Evolutionary conservation across 257 asterid genomes (phyloP), one percentile per base, ranked within the genome.

Genomic region (Jacaranda copaia): DNA sequence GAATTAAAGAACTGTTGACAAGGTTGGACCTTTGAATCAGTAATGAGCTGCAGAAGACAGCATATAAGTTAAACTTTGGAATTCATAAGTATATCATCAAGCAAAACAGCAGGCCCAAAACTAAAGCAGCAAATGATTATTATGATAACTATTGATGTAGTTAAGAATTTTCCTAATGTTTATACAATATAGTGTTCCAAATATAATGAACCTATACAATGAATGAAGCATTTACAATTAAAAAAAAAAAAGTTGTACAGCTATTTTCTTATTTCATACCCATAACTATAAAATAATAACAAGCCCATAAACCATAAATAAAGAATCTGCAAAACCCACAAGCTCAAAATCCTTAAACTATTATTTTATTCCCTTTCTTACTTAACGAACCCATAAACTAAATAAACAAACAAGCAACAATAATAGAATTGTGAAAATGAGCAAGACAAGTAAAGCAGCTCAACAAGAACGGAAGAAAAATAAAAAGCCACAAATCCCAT

Each of bases 1-100:
- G 40, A n/a, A 59, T 9, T 20, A 11, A 59, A 8, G 40, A 25
- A 35, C 42, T 5, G 7, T 3, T 25, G 66, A 5, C 66, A 60
- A 60, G 18, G 1, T 64, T n/a, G 15, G 51, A 38, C 20, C 15
- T 60, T 12, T 60, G 42, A 18, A 25, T 25, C 66, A 16, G 5
- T 16, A 39, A 25, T 25, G 36, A 64, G 70, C 70, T 39, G 70
- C 70, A 64, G 32, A 64, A 38, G 14, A 64, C 12, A 35, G 13
- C 19, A 63, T 35, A 3, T 55, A 15, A 39, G 48, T 63, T 63
- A 36, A 25, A 61, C 11, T 61, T 35, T 62, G 16, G 68, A 38
- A 38, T 8, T 36, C 12, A 35, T 36, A 13, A 14, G 68, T 14
- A 62, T 0, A 20, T 6, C 3, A 9, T 8, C 35, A 4, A 18